These are phyloP conservation scores for Lachnellula cervina DNA, from an alignment of 2,329 filamentous ascomycete species.

Conservation along the genomic window DNA sequence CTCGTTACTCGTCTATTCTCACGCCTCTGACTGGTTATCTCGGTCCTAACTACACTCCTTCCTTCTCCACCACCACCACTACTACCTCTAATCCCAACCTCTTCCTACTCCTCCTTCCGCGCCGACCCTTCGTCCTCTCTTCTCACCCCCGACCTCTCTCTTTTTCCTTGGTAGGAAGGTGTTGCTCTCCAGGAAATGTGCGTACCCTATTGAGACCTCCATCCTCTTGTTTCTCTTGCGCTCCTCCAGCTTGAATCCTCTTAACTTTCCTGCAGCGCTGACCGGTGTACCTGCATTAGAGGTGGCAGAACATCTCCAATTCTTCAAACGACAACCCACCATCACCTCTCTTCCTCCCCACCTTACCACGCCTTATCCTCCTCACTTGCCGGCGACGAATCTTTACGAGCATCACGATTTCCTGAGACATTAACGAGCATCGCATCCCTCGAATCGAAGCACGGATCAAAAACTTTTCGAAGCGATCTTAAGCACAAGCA, in stretches of 20 bases:
- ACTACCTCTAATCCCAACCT: conserved; percentile 9
- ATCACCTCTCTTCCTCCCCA: conserved; percentile 2
- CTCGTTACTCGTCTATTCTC: not conserved
- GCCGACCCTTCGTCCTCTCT: conserved; percentile 10
- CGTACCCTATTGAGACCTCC: conserved; percentile 1
- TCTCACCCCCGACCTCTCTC: conserved; percentile 24
- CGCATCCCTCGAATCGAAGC: conserved; percentile 28
- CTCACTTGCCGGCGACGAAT: conserved; percentile 9
- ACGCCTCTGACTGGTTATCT: conserved; percentile 5
- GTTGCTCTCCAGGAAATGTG: conserved; percentile 24
- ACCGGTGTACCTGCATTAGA: conserved; percentile 34
- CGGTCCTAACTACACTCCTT: conserved; percentile 1
- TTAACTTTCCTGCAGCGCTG: conserved; percentile 28
- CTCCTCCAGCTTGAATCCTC: conserved; percentile 22
- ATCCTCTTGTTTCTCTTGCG: conserved; percentile 4
- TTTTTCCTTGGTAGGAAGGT: conserved; percentile 21
- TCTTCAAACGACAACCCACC: conserved; percentile 17
- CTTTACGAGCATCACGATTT: conserved; percentile 27
- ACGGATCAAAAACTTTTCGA: conserved; percentile 26
- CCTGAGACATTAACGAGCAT: conserved; percentile 15
- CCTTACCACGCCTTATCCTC: not conserved
- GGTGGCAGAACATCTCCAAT: conserved; percentile 28
- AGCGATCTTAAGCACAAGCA: conserved; percentile 33
- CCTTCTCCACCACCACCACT: conserved; percentile 15
- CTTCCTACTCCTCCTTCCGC: conserved; percentile 16